A percentile compares a stretch with the other conserved stretches of the same genome.
Evolutionary conservation across 179 eudicot species (phyloP).

Genomic region (Pouteria campechiana): DNA sequence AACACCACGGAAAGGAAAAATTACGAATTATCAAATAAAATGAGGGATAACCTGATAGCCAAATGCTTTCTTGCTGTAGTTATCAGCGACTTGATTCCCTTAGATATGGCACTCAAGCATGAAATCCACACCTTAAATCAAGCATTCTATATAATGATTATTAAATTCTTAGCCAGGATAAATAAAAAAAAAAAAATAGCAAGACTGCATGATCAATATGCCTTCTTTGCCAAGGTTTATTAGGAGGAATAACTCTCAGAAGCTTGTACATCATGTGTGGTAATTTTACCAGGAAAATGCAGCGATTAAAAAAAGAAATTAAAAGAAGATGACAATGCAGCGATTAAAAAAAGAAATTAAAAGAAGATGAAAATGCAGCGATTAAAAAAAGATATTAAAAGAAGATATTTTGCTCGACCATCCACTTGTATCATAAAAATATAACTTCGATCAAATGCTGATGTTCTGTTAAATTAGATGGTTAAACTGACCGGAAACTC

Average conservation of each 20-base stretch:
- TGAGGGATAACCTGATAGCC: neutral
- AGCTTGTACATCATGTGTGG: too few relatives aligned
- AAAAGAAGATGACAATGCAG: too few relatives aligned
- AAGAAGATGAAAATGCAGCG: too few relatives aligned
- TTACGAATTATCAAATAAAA: neutral
- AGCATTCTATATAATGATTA: neutral
- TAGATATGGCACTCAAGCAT: too few relatives aligned
- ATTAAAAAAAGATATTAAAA: neutral
- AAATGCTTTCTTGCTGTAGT: neutral
- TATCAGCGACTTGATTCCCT: neutral
- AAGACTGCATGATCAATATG: too few relatives aligned
- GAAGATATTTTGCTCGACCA: too few relatives aligned
- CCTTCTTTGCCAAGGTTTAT: too few relatives aligned
- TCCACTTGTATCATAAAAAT: too few relatives aligned
- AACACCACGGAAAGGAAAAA: constrained; percentile 7
- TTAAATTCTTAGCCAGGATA: neutral
- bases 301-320: neutral
- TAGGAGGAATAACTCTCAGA: too few relatives aligned
- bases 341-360: neutral
- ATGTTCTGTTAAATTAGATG: neutral
- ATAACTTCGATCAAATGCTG: too few relatives aligned
- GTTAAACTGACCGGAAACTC: constrained; percentile 30
- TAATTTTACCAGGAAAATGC: too few relatives aligned
- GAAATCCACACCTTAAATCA: too few relatives aligned
- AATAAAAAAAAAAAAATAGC: neutral